Evolutionary conservation across 2,329 filamentous ascomycete species (phyloP), one percentile per base, ranked within the genome.

Genomic region (Coniella vitis): DNA sequence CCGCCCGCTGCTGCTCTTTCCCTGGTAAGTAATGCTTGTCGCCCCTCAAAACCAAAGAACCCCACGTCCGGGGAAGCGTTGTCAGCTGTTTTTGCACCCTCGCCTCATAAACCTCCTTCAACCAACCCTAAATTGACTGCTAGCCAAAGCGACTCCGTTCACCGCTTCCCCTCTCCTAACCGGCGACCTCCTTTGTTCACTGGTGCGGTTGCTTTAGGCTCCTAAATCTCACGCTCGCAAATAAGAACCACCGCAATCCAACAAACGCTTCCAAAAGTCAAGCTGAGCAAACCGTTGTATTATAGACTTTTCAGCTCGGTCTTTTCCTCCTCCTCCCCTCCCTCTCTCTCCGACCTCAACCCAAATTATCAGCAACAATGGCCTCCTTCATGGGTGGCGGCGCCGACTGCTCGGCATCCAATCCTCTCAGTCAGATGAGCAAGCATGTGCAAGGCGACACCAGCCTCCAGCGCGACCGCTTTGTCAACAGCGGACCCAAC

Each of bases 391-490:
- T 97, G 61, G 88, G 89, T 36, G 47, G 44, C 69, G 90, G 91
- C 60, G 87, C 91, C 60, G 93, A 97, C 73, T 98, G 93, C 77
- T 97, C 91, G 49, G 94, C 93, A 54, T 90, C 87, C 56, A 98
- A 98, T 69, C 93, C 94, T 50, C 83, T 98, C 61, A 91, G 88
- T 65, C 93, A 97, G 74, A 95, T 98, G 67, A 89, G 90, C 56
- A 98, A 98, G 70, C 90, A 96, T 68, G 88, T 93, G 49, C 87
- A 94, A 64, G 89, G 95, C 76, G 93, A 98, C 73, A 95, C 90
- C 70, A 93, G 87, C 50, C 74, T 97, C 50, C 93, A 97, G 70
- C 79, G 90, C 61, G 93, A 98, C 68, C 82, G 93, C 52, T 75
- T 97, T 54, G 83, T 87, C 52, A 88, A 87, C 54, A 75, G 84